phyloP scores from a whole-genome alignment of 2,329 filamentous ascomycete genomes.

The Pseudogymnoascus sp. region DNA sequence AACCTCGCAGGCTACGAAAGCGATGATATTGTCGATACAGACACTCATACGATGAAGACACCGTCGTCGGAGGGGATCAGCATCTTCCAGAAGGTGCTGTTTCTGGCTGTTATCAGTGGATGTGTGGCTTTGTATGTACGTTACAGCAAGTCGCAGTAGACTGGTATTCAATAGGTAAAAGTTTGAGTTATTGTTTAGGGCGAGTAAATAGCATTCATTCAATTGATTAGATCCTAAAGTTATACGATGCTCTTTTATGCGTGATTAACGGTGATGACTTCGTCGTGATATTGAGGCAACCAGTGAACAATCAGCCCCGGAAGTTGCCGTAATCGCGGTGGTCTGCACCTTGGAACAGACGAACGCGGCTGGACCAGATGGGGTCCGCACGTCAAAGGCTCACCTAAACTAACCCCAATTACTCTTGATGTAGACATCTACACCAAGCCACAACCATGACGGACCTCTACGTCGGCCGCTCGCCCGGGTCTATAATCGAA shows the following conservation, averaged over 20 bases:
- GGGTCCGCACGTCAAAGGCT: neutral
- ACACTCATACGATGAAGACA: conserved; percentile 15
- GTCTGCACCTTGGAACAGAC: conserved; percentile 3
- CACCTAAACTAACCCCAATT: neutral
- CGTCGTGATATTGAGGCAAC: neutral
- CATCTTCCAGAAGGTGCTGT: conserved; percentile 40
- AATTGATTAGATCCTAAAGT: neutral
- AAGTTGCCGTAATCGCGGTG: neutral
- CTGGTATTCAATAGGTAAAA: neutral
- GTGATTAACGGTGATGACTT: neutral
- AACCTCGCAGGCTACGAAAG: conserved; percentile 24
- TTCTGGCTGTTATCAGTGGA: conserved; percentile 34
- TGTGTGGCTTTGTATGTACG: neutral
- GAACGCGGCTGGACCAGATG: neutral
- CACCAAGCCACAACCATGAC: conserved; percentile 12
- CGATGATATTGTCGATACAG: conserved; percentile 25
- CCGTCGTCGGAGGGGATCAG: conserved; percentile 30
- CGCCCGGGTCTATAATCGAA: conserved; percentile 24
- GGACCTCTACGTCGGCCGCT: conserved; percentile 15
- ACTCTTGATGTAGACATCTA: conserved; percentile 4
- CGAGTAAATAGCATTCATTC: neutral
- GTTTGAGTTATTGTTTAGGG: neutral
- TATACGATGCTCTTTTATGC: neutral
- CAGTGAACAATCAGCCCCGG: neutral
- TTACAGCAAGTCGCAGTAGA: conserved; percentile 4